phyloP scores from a whole-genome alignment of 2,329 filamentous ascomycete genomes.

The Xylaria sp. region DNA sequence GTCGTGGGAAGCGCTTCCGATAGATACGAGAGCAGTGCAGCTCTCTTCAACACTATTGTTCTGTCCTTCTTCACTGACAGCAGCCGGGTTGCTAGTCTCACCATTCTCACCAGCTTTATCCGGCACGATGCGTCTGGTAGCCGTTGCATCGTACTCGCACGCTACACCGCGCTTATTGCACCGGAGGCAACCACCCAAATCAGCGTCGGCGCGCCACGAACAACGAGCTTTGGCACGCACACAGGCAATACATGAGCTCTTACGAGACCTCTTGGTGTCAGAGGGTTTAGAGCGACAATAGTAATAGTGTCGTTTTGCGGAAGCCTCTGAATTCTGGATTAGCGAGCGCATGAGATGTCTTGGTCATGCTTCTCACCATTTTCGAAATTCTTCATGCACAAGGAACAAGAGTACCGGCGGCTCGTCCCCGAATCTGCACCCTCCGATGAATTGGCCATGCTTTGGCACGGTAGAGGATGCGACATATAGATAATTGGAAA shows the following conservation, averaged over 20 bases:
- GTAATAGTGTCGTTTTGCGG: slow-evolving; percentile 21
- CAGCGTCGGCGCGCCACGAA: slow-evolving; percentile 2
- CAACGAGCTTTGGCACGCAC: slow-evolving; percentile 24
- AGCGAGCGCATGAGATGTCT: neutral
- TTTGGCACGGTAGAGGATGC: neutral
- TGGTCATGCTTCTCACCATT: slow-evolving; percentile 13
- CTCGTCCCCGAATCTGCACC: neutral
- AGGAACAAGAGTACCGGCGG: slow-evolving; percentile 4
- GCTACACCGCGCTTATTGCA: slow-evolving; percentile 12
- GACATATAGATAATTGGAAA: neutral
- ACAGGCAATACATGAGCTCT: slow-evolving; percentile 17
- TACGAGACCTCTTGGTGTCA: slow-evolving; percentile 19
- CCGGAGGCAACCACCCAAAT: neutral
- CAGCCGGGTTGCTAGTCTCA: neutral
- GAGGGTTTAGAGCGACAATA: slow-evolving; percentile 25
- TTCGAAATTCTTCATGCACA: slow-evolving; percentile 21
- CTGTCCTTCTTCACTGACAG: neutral
- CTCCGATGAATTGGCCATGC: slow-evolving; percentile 1
- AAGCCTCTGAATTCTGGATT: slow-evolving; percentile 8
- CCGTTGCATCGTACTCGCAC: slow-evolving; percentile 15
- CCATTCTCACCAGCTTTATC: neutral
- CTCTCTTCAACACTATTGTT: neutral
- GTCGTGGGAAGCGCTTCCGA: neutral
- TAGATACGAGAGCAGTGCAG: neutral
- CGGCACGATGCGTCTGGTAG: neutral